A percentile compares a stretch with the other conserved stretches of the same genome.
phyloP scores from a whole-genome alignment of 2,329 filamentous ascomycete species.

The Capronia epimyces region DNA sequence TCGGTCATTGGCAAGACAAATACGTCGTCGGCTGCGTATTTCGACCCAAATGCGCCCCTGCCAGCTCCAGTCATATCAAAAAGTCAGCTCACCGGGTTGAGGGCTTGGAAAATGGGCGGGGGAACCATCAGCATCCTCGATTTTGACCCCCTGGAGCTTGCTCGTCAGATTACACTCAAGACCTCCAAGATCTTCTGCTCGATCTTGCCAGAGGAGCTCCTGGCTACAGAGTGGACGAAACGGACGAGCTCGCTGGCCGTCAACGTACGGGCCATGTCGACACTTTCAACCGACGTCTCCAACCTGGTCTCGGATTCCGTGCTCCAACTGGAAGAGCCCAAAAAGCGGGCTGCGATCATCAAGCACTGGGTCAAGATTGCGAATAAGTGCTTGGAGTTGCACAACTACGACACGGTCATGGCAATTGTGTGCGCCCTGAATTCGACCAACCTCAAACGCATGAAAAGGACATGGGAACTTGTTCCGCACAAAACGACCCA shows the following conservation, averaged over 20 bases:
- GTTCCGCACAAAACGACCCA: constrained; percentile 79
- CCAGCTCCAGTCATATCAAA: constrained; percentile 67
- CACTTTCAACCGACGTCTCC: constrained; percentile 83
- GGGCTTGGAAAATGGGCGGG: constrained; percentile 68
- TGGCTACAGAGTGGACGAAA: constrained; percentile 92
- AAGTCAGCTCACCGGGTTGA: constrained; percentile 67
- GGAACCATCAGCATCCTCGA: constrained; percentile 70
- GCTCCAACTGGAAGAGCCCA: constrained; percentile 77
- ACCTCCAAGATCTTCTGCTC: constrained; percentile 87
- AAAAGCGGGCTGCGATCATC: constrained; percentile 83
- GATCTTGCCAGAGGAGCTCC: constrained; percentile 84
- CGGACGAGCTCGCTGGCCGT: constrained; percentile 70
- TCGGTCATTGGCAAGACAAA: constrained; percentile 86
- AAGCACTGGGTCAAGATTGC: constrained; percentile 99
- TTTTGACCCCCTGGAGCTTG: constrained; percentile 85
- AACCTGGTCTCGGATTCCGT: constrained; percentile 93
- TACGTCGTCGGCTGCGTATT: constrained; percentile 64
- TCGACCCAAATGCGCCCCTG: constrained; percentile 65
- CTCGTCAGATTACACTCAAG: constrained; percentile 85
- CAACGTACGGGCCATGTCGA: constrained; percentile 91
- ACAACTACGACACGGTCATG: constrained; percentile 97
- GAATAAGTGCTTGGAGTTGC: constrained; percentile 74
- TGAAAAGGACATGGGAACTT: constrained; percentile 87
- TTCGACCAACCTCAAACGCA: constrained; percentile 79
- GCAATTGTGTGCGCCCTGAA: constrained; percentile 93